Base-by-base conservation (phyloP, 2,329 filamentous ascomycete species). In the Trichoderma lentiforme region DNA sequence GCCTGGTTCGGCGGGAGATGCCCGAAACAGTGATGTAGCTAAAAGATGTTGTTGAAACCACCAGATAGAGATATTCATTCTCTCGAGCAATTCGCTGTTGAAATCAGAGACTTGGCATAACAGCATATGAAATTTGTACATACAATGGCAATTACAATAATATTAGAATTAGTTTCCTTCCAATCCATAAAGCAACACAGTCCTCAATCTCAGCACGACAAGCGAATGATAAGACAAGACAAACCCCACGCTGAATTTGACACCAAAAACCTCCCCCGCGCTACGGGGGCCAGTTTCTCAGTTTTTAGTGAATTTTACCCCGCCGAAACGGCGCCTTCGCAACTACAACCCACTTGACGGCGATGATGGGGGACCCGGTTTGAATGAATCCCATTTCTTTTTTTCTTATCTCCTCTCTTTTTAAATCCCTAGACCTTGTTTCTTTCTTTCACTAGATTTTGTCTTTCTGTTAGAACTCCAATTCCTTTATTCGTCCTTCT, bases 251-350 rank as follows among this genome's bases (percentile, higher is more conserved):
- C 30, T n/a, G 12, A 15, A 1, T 0, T 43, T 9, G 18, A 43
- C 39, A 15, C 62, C 63, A 11, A 53, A 34, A 65, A 34, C 30
- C 11, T 21, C 65, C 65, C 65, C 65, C 65, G 56, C 65, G 65
- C 56, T 68, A 60, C 26, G 21, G 32, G 32, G 53, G 32, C 47
- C 47, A 21, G 5, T 6, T 6, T 24, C 47, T 24, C 36, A 26
- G 9, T 32, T 24, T 36, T 34, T 24, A 63, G 58, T 34, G 24
- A 53, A 8, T 34, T 39, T 62, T 69, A 61, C 72, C 70, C 72
- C 72, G 64, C 72, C 72, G 70, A 73, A 51, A 15, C 39, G 61
- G 68, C 47, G n/a, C 47, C 53, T 60, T 15, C 30, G 30, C 60
- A n/a, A 28, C 28, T 28, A 26, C 43, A 51, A 21, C 43, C 43